Conservation (phyloP, 192 early-diverging fungal genomes). For the Dissophora globulifera region DNA sequence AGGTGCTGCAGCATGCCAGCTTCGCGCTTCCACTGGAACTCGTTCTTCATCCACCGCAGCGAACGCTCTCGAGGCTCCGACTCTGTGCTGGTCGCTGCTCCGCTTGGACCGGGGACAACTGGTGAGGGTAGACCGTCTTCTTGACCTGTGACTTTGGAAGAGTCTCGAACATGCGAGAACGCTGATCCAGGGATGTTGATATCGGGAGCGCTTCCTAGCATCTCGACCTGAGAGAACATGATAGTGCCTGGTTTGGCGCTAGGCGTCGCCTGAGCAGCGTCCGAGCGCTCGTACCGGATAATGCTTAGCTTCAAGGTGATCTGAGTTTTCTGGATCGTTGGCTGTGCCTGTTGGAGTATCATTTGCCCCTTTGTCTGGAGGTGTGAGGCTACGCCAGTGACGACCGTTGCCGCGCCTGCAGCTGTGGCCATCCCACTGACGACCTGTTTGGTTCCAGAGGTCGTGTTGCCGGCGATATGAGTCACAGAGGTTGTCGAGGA, state of each 20-base stretch:
- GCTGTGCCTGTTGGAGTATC: not conserved
- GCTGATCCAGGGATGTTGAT: conserved; percentile 27
- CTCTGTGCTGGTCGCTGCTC: conserved; percentile 21
- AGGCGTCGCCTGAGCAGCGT: conserved; percentile 34
- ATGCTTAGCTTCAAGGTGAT: conserved; percentile 49
- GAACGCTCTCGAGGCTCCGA: conserved; percentile 39
- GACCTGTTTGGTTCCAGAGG: not conserved
- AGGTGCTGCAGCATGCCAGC: conserved; percentile 52
- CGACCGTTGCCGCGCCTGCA: not conserved
- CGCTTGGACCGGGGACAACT: conserved; percentile 31
- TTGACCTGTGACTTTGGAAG: conserved; percentile 28
- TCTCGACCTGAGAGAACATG: conserved; percentile 48
- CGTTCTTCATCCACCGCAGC: conserved; percentile 46
- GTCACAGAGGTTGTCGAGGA: conserved; percentile 3
- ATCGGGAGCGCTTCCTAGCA: conserved; percentile 24
- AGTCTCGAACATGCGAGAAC: conserved; percentile 47
- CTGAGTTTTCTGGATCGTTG: conserved; percentile 32
- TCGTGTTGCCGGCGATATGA: not conserved
- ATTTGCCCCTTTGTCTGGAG: not conserved
- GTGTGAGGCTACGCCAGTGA: not conserved
- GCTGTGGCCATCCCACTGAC: not conserved
- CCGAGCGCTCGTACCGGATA: conserved; percentile 42
- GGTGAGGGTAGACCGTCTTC: conserved; percentile 28
- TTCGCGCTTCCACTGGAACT: conserved; percentile 50
- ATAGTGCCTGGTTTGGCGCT: conserved; percentile 36